A percentile compares a stretch with the other conserved stretches of the same genome.
Conservation (phyloP, 1,284 basidiomycete species). For the Heterobasidion annosum region DNA sequence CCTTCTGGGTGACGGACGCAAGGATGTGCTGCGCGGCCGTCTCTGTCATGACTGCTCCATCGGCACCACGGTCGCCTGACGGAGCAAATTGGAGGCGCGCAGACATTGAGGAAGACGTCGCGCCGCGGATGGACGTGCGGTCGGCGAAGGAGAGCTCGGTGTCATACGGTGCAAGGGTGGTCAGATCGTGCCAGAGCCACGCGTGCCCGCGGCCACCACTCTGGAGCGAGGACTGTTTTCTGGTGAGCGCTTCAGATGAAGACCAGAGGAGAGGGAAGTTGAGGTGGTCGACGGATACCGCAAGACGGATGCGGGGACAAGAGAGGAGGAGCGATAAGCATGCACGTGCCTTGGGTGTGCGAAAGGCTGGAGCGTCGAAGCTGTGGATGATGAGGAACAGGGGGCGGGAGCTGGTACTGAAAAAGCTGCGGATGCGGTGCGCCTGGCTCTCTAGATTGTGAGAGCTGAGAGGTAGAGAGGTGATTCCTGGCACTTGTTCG, state of each 20-base stretch:
- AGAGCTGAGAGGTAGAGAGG: constrained; percentile 26
- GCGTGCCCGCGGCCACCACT: constrained; percentile 19
- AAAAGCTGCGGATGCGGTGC: constrained; percentile 56
- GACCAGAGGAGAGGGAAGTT: constrained; percentile 75
- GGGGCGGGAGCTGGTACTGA: constrained; percentile 24
- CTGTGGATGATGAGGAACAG: constrained; percentile 83
- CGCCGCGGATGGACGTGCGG: constrained; percentile 51
- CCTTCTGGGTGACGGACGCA: constrained; percentile 79
- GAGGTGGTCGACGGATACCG: constrained; percentile 81
- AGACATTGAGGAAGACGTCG: constrained; percentile 18
- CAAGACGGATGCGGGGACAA: constrained; percentile 66
- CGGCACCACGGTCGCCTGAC: constrained; percentile 15
- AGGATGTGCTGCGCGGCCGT: constrained; percentile 80
- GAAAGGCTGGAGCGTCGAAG: constrained; percentile 70
- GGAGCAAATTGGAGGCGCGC: constrained; percentile 18
- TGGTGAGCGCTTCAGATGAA: constrained; percentile 40
- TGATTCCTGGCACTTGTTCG: constrained; percentile 47
- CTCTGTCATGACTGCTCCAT: constrained; percentile 53
- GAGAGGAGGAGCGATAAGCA: constrained; percentile 64
- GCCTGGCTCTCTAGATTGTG: constrained; percentile 50
- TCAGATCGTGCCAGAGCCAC: constrained; percentile 85
- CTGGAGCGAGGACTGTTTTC: constrained; percentile 32
- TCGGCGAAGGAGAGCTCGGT: constrained; percentile 67
- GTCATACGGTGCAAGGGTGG: constrained; percentile 77
- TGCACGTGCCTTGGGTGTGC: constrained; percentile 50